Evolutionary conservation across 108 stramenopile species (phyloP).

Genomic region (Cylindrotheca closterium): DNA sequence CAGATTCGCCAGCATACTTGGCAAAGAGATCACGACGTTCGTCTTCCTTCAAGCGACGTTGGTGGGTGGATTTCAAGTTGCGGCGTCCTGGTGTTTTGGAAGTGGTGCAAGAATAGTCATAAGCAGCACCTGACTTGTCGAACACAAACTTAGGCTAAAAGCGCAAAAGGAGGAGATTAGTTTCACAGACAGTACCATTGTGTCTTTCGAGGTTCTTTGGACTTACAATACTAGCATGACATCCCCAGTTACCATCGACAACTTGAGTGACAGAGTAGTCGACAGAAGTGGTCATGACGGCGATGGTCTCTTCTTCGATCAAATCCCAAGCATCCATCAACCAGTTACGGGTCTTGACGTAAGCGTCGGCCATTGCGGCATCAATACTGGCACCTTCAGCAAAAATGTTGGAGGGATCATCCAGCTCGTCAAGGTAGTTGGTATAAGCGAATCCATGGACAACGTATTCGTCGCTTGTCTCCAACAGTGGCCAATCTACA

Average conservation of each 20-base stretch:
- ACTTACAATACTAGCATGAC: slow-evolving; percentile 32
- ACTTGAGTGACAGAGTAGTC: slow-evolving; percentile 36
- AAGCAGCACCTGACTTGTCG: slow-evolving; percentile 20
- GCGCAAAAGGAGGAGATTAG: no score
- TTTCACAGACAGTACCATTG: no score
- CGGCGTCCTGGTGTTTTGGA: slow-evolving; percentile 18
- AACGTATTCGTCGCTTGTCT: slow-evolving; percentile 18
- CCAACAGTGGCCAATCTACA: slow-evolving; percentile 23
- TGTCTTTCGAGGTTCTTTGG: no score
- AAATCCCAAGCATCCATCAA: slow-evolving; percentile 28
- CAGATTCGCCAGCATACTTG: background rate
- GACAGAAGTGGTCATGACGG: slow-evolving; percentile 30
- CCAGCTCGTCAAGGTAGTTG: slow-evolving; percentile 29
- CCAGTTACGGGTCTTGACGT: slow-evolving; percentile 32
- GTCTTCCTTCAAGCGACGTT: background rate
- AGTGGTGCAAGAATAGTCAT: slow-evolving; percentile 34
- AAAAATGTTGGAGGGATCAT: slow-evolving; percentile 25
- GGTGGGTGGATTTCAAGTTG: background rate
- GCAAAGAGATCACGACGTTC: slow-evolving; percentile 20
- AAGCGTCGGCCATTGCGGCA: slow-evolving; percentile 22
- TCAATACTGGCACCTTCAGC: slow-evolving; percentile 26
- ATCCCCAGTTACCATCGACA: slow-evolving; percentile 35
- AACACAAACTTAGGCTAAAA: slow-evolving; percentile 33
- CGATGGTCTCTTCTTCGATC: slow-evolving; percentile 36
- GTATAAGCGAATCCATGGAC: slow-evolving; percentile 30